Conservation (phyloP, 2,329 filamentous ascomycete genomes). For the Kalaharituber pfeilii region DNA sequence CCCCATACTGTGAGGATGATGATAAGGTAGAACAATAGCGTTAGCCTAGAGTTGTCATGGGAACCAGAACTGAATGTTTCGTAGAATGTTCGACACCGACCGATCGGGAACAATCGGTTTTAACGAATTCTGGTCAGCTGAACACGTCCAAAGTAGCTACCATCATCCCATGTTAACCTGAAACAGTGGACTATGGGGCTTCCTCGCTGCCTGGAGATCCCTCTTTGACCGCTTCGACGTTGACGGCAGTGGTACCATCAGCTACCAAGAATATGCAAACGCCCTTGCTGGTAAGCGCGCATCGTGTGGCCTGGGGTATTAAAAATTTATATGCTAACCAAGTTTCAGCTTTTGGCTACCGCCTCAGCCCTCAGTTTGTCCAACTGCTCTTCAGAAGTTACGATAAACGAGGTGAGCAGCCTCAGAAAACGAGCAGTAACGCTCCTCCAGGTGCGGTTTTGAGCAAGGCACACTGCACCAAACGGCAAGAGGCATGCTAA, state of each 20-base stretch:
- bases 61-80: too few species aligned
- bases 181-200: constrained; percentile 65
- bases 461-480: not conserved
- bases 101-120: constrained; percentile 79
- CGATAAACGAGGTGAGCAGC: constrained; percentile 54
- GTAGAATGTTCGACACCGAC: constrained; percentile 86
- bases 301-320: not conserved
- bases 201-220: constrained; percentile 80
- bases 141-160: not conserved
- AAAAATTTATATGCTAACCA: not conserved
- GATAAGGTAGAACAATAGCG: constrained; percentile 57
- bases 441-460: constrained; percentile 1
- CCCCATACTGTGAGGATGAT: constrained; percentile 92
- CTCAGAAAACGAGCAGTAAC: constrained; percentile 19
- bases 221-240: constrained; percentile 92
- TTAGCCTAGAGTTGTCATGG: constrained; percentile 20
- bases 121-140: constrained; percentile 64
- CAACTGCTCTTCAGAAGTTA: constrained; percentile 74
- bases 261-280: constrained; percentile 69
- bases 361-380: constrained; percentile 69
- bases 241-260: constrained; percentile 75
- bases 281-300: constrained; percentile 43
- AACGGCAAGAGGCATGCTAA: not conserved
- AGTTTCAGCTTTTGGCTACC: constrained; percentile 62
- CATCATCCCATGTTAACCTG: not conserved